Evolutionary conservation across 331 rosid genomes (phyloP).

Genomic region (Stylosanthes scabra): DNA sequence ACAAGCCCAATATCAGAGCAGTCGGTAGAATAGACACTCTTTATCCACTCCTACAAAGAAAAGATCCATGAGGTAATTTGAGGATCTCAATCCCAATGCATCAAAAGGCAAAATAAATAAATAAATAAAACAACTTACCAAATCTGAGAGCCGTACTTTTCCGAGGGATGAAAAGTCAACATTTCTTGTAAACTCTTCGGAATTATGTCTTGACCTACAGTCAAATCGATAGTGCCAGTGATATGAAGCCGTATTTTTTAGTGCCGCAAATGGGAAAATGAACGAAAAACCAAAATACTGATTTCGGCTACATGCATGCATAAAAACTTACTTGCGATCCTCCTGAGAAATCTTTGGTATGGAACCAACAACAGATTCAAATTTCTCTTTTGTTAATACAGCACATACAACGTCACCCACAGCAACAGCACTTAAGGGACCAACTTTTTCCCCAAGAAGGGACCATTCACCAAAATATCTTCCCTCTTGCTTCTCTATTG

Average conservation of each 20-base stretch:
- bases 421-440: constrained; percentile 79
- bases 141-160: constrained; percentile 75
- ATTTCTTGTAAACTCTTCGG: constrained; percentile 56
- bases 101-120: constrained; percentile 26
- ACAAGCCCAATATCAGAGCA: constrained; percentile 88
- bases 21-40: constrained; percentile 72
- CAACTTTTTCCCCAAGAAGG: constrained; percentile 81
- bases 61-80: constrained; percentile 31
- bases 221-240: constrained; percentile 36
- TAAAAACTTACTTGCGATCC: constrained; percentile 72
- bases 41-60: constrained; percentile 79
- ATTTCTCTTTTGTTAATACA: constrained; percentile 83
- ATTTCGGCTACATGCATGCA: constrained; percentile 36
- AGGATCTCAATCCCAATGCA: constrained; percentile 38
- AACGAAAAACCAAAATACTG: constrained; percentile 28
- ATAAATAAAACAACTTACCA: constrained; percentile 57
- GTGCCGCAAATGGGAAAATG: constrained; percentile 29
- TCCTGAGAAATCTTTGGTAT: constrained; percentile 71
- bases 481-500: constrained; percentile 86
- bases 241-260: constrained; percentile 16
- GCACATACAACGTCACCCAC: constrained; percentile 84
- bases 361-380: constrained; percentile 92
- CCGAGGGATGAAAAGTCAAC: constrained; percentile 62
- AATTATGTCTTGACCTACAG: constrained; percentile 60
- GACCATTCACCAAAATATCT: constrained; percentile 99